Evolutionary conservation across 1,139 yeast species (phyloP), one percentile per base, ranked within the genome.

Genomic region (Geotrichum candidum): DNA sequence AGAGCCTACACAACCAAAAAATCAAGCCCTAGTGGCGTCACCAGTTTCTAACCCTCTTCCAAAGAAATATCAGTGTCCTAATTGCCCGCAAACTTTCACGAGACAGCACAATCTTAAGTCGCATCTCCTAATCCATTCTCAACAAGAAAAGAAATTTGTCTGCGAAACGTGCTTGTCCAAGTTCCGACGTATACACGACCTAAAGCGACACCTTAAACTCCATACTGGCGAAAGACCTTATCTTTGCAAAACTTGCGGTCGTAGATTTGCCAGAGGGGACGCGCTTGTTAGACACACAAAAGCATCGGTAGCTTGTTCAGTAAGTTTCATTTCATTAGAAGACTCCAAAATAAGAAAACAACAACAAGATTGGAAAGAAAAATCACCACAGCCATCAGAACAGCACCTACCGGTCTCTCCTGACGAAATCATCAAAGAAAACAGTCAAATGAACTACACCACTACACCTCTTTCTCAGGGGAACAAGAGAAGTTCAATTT

Each of bases 141-240:
- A 29, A 23, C 58, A 61, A 59, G 80, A 81, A 63, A 86, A 84
- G 70, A 91, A 92, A 1, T 90, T 82, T 73, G 75, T 77, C 31
- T 89, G 96, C 72, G 68, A 80, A n/a, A 80, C 82, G 18, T 89
- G 96, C 69, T 77, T 80, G 62, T 76, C 82, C 58, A 81, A 80
- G 67, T 89, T 89, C 71, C 80, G 95, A 64, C 78, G 96, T 53
- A 81, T 84, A 50, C 94, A 88, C 71, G 96, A 89, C 72, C 78
- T 88, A 67, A 87, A 85, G 70, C 78, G 96, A 54, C 96, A 89
- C 70, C 83, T 83, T 65, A 86, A 86, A 71, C 77, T 86, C 46
- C 96, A 89, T 70, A 83, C 91, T 0, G 94, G 94, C 51, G 90
- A 84, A 67, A 85, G 83, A 70, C 92, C 94, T 1, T 86, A 77